Base-by-base conservation (phyloP, 164 flowering plant genomes). In the Vitis labrusca region DNA sequence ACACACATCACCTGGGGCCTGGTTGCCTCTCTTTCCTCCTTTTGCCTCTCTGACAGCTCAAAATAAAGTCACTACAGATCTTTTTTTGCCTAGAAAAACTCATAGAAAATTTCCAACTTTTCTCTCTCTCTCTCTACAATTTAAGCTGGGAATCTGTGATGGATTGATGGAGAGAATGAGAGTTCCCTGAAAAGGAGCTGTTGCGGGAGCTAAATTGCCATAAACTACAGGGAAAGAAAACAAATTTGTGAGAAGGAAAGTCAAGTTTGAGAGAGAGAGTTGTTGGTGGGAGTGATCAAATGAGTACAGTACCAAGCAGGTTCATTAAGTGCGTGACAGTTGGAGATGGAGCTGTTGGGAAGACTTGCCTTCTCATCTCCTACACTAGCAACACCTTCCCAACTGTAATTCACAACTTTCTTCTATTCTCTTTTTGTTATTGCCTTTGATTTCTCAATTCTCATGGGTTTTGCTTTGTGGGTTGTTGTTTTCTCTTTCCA, bases 301-400 rank as follows among this genome's bases (percentile, higher is more conserved):
- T 81, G 84, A 81, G 78, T 71, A 73, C 77, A 56, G 55, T 75
- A 47, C 62, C 76, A 48, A 73, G 85, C 30, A 86, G 76, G 80
- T 88, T 88, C 77, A 86, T 88, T 72, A 88, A 88, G 66, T 88
- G 92, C 70, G 92, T 88, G n/a, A 86, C 92, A 4, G 88, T 88
- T 66, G 90, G 90, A 19, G 92, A 86, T 82, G 92, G 92, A 67
- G 92, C 92, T 66, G 92, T 88, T 70, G 92, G 92, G 56, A 88
- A 88, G 78, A 88, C 92, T 9, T 86, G 90, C 57, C 87, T 88
- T 67, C 90, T 88, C 66, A 88, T 88, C 61, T 88, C 92, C 63
- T 88, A 88, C 86, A 88, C 91, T 16, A 84, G 88, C 86, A 88
- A 88, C 82, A 84, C 89, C 60, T 88, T 88, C 75, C 91, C 92